Conservation (phyloP, 768 basidiomycete genomes). For the Russula sp. region DNA sequence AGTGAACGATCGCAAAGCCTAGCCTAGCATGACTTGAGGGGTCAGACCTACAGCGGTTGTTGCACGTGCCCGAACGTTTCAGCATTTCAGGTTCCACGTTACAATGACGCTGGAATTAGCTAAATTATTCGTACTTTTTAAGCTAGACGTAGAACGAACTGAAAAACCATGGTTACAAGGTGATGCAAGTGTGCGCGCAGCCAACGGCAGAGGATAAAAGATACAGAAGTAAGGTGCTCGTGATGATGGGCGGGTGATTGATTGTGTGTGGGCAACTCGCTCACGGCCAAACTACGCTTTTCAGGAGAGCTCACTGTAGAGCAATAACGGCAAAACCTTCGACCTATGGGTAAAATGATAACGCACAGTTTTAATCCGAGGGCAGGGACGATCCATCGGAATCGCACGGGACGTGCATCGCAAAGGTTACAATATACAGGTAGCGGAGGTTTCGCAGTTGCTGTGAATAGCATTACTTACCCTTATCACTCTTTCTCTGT, state of each 20-base stretch:
- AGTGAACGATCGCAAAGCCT: neutral
- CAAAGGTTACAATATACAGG: neutral
- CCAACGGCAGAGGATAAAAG: neutral
- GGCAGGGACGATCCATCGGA: neutral
- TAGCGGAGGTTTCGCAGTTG: constrained; percentile 9
- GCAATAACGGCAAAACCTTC: neutral
- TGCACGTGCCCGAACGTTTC: neutral
- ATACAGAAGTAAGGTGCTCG: neutral
- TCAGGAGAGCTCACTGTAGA: neutral
- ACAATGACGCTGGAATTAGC: constrained; percentile 11
- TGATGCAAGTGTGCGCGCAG: neutral
- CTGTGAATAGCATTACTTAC: constrained; percentile 19
- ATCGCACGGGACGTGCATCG: neutral
- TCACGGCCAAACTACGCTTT: neutral
- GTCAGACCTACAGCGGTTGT: neutral
- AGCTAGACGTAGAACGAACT: constrained; percentile 3
- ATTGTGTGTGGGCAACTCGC: neutral
- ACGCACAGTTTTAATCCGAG: neutral
- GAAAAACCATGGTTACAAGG: constrained; percentile 22
- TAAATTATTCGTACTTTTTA: neutral
- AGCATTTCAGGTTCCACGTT: constrained; percentile 6
- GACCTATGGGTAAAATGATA: neutral
- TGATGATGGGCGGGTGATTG: constrained; percentile 17
- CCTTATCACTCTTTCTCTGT: constrained; percentile 16
- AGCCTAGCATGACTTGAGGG: too few species aligned